A percentile compares a stretch with the other conserved stretches of the same genome.
These are phyloP conservation scores for Heliosperma pusillum DNA, from an alignment of 148 eudicot species.

Conservation along the genomic window DNA sequence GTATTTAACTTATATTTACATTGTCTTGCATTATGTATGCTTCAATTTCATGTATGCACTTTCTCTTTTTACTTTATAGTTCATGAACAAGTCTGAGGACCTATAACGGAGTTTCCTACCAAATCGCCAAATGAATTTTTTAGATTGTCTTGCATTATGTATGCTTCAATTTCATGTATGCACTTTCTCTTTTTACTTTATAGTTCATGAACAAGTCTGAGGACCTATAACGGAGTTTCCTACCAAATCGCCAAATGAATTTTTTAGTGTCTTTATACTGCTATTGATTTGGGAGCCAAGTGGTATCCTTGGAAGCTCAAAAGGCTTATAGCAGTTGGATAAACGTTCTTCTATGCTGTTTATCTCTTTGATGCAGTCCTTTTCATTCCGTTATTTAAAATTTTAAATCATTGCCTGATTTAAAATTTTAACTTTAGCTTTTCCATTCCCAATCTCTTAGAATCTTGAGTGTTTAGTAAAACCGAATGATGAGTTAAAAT, in stretches of 20 bases:
- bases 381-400: not conserved
- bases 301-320: not conserved
- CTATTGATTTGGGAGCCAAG: not conserved
- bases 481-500: not conserved
- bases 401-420: not conserved
- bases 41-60: not conserved
- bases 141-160: no score
- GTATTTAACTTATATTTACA: not conserved
- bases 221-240: not conserved
- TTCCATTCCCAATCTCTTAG: not conserved
- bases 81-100: not conserved
- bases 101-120: no score
- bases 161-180: conserved; percentile 9
- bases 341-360: not conserved
- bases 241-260: not conserved
- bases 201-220: not conserved
- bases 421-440: not conserved
- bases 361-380: not conserved
- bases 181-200: not conserved
- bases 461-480: not conserved
- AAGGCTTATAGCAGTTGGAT: not conserved
- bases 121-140: no score
- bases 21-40: not conserved
- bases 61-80: not conserved
- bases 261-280: not conserved